A percentile compares a stretch with the other conserved stretches of the same genome.
Evolutionary conservation across 495 filamentous ascomycete genomes (phyloP).

Genomic region (Penicillium pancosmium): DNA sequence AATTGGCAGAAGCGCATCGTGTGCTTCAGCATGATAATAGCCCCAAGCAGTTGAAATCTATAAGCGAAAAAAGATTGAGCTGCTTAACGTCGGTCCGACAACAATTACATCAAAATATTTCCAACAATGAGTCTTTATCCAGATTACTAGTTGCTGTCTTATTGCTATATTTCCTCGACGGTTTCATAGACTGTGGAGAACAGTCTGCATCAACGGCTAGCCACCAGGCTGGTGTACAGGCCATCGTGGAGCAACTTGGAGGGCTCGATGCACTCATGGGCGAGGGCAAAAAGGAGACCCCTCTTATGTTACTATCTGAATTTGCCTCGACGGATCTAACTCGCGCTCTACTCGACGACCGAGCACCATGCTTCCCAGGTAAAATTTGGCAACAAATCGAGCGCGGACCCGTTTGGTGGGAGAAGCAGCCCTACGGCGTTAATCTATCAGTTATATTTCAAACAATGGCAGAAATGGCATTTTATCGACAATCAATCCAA

Average conservation of each 20-base stretch:
- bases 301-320: constrained; percentile 38
- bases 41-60: constrained; percentile 2
- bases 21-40: neutral
- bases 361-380: constrained; percentile 21
- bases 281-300: constrained; percentile 31
- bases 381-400: constrained; percentile 23
- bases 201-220: constrained; percentile 36
- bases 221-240: constrained; percentile 39
- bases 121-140: constrained; percentile 14
- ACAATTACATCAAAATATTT: constrained; percentile 14
- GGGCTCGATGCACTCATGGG: constrained; percentile 29
- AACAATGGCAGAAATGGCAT: constrained; percentile 20
- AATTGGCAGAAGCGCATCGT: constrained; percentile 31
- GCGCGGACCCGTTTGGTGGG: constrained; percentile 25
- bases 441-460: constrained; percentile 18
- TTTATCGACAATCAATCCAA: constrained; percentile 19
- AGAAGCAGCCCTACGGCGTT: constrained; percentile 21
- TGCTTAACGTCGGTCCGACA: constrained; percentile 21
- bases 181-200: constrained; percentile 37
- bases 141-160: constrained; percentile 40
- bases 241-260: constrained; percentile 35
- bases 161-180: constrained; percentile 42
- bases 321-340: constrained; percentile 45
- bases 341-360: constrained; percentile 18
- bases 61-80: constrained; percentile 15